Conservation (phyloP, 106 monocot genomes). For the Gastrodia elata region DNA sequence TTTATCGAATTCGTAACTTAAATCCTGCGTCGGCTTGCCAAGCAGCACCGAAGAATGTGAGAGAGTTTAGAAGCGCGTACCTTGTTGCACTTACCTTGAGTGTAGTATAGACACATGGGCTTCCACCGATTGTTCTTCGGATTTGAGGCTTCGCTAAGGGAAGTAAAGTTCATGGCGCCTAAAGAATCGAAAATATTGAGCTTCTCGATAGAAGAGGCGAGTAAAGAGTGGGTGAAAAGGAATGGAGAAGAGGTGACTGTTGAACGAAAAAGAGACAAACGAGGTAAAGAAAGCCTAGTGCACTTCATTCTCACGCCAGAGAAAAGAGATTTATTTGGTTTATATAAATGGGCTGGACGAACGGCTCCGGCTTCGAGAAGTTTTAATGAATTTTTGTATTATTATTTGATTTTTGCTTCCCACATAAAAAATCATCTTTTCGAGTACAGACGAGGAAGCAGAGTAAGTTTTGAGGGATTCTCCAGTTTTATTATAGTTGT, state of each 20-base stretch:
- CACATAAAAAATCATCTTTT: too few relatives aligned
- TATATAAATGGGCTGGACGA: background rate
- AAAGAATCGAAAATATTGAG: background rate
- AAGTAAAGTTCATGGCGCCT: background rate
- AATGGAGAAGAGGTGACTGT: background rate
- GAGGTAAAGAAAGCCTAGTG: constrained; percentile 3
- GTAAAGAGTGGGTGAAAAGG: background rate
- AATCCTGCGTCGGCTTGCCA: too few relatives aligned
- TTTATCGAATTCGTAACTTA: too few relatives aligned
- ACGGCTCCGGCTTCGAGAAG: background rate
- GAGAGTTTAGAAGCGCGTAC: constrained; percentile 4
- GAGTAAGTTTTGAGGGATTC: too few relatives aligned
- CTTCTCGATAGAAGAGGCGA: background rate
- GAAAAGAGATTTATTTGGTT: background rate
- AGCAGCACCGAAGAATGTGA: too few relatives aligned
- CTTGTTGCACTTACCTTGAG: constrained; percentile 23
- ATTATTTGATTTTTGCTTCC: too few relatives aligned
- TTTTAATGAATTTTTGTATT: too few relatives aligned
- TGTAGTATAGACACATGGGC: constrained; percentile 27
- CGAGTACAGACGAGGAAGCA: too few relatives aligned
- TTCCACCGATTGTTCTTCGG: constrained; percentile 12
- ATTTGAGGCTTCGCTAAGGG: background rate
- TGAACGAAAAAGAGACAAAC: background rate
- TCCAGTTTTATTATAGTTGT: too few relatives aligned
- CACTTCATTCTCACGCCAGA: background rate